A percentile compares a stretch with the other conserved stretches of the same genome.
Conservation (phyloP, 441 rosid genomes). For the Lepidium campestre region DNA sequence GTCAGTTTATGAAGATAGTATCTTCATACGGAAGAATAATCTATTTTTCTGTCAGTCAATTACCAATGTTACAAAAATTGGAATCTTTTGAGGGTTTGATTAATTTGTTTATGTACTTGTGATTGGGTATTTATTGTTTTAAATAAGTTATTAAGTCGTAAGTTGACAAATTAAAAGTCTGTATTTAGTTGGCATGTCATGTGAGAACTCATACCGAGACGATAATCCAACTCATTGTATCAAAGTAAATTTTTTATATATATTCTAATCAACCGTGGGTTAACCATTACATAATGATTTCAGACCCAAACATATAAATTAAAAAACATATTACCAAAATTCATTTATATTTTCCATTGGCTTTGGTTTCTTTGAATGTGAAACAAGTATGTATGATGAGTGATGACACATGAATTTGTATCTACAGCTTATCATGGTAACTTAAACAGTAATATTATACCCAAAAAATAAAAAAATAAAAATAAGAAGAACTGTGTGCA, state of each 20-base stretch:
- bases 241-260: neutral
- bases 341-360: neutral
- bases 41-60: constrained; percentile 14
- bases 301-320: neutral
- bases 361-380: constrained; percentile 22
- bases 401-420: neutral
- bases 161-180: constrained; percentile 22
- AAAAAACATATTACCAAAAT: neutral
- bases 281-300: neutral
- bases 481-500: neutral
- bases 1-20: constrained; percentile 11
- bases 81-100: neutral
- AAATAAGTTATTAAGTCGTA: constrained; percentile 14
- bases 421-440: constrained; percentile 19
- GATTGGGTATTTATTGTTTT: neutral
- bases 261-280: neutral
- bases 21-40: neutral
- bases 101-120: neutral
- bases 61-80: too few relatives aligned
- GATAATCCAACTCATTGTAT: neutral
- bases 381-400: constrained; percentile 30
- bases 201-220: constrained; percentile 22
- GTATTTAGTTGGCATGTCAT: constrained; percentile 26
- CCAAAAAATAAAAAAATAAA: too few relatives aligned
- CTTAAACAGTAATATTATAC: constrained; percentile 11